Conservation (phyloP, 805 yeast species). For the Ogataea dorogensis region DNA sequence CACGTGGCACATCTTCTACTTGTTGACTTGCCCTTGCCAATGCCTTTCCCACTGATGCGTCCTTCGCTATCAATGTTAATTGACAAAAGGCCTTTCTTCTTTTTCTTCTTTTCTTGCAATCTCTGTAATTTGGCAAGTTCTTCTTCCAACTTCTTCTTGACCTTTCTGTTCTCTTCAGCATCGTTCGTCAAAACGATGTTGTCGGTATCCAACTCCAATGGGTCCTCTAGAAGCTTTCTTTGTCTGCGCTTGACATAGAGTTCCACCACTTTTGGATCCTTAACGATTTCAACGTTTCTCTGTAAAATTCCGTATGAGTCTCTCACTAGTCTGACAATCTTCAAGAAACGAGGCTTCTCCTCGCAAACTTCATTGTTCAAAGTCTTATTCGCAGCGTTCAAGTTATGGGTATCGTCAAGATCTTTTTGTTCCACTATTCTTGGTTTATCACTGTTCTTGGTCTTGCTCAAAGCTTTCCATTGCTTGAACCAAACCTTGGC, state of each 20-base stretch:
- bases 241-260: conserved; percentile 68
- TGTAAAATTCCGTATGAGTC: conserved; percentile 87
- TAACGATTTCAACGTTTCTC: conserved; percentile 71
- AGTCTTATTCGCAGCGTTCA: conserved; percentile 35
- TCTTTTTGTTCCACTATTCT: conserved; percentile 15
- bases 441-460: conserved; percentile 25
- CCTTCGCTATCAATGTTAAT: conserved; percentile 37
- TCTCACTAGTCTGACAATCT: conserved; percentile 73
- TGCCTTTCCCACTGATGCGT: conserved; percentile 59
- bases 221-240: conserved; percentile 33
- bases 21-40: conserved; percentile 68
- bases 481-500: conserved; percentile 88
- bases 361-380: conserved; percentile 31
- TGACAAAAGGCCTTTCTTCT: conserved; percentile 33
- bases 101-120: conserved; percentile 57
- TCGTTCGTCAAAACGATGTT: conserved; percentile 77
- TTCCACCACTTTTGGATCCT: conserved; percentile 82
- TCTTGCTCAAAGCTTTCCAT: conserved; percentile 51
- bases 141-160: conserved; percentile 74
- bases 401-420: conserved; percentile 26
- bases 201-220: conserved; percentile 62
- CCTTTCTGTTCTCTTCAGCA: conserved; percentile 75
- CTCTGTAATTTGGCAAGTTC: conserved; percentile 81
- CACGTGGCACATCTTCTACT: conserved; percentile 90
- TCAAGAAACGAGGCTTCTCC: conserved; percentile 38